Evolutionary conservation across 2,329 filamentous ascomycete species (phyloP).

Genomic region (Exophiala viscosa): DNA sequence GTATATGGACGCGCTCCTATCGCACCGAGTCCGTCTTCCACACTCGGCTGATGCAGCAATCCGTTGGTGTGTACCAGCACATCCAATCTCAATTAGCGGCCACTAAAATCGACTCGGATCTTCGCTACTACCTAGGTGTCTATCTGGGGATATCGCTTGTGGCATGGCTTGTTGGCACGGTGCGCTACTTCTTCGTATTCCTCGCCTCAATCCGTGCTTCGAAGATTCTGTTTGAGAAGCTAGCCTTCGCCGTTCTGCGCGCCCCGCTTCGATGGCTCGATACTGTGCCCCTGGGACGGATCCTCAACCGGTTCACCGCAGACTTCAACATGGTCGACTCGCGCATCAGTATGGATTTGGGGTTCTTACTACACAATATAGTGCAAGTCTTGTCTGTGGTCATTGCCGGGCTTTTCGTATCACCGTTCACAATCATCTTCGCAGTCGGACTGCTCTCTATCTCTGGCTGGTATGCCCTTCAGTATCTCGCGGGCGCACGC

Average conservation of each 20-base stretch:
- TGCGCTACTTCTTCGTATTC: constrained; percentile 63
- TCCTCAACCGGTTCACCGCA: constrained; percentile 73
- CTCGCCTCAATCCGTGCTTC: constrained; percentile 65
- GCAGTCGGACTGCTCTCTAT: constrained; percentile 56
- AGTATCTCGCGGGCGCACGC: constrained; percentile 67
- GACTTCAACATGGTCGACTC: constrained; percentile 74
- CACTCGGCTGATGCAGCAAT: constrained; percentile 17
- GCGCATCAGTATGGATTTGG: constrained; percentile 60
- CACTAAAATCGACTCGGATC: constrained; percentile 31
- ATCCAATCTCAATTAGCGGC: constrained; percentile 10
- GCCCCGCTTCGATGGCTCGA: constrained; percentile 77
- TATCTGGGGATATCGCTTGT: constrained; percentile 61
- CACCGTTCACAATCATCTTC: constrained; percentile 61
- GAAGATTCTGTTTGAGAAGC: constrained; percentile 61
- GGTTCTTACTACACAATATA: constrained; percentile 57
- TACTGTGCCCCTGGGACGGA: constrained; percentile 70
- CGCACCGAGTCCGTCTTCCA: constrained; percentile 25
- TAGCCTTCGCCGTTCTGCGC: constrained; percentile 64
- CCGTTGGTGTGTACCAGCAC: constrained; percentile 20
- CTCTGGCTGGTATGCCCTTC: constrained; percentile 56
- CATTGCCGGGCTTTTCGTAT: constrained; percentile 64
- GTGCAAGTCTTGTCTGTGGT: constrained; percentile 64
- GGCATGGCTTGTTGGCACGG: constrained; percentile 54
- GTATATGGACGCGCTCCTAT: constrained; percentile 43
- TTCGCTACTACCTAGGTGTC: constrained; percentile 64